Base-by-base conservation (phyloP, 768 basidiomycete species). In the Candolleomyces efflorescens region DNA sequence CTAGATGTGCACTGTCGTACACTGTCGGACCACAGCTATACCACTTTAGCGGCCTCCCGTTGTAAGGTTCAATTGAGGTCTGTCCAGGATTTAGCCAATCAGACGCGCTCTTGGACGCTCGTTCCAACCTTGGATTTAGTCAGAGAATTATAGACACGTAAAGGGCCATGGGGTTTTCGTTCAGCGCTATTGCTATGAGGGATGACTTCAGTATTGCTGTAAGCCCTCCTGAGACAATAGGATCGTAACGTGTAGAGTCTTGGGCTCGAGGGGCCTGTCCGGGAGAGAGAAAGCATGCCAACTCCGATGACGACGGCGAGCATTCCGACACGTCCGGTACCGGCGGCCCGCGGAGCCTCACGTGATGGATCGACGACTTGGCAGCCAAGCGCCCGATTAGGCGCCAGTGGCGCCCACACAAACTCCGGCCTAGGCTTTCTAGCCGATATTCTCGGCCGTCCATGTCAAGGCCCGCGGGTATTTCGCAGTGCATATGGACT, bases 11-110 rank as follows among this genome's bases (percentile, higher is more conserved):
- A 12, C 94, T 86, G 78, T 99, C 97, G 70, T 99, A 99, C 9
- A 99, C 97, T 0, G 97, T 99, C 17, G 97, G 96, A 10, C 97
- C 96, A 67, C 97, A 99, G 70, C 97, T 98, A 70, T 99, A 98
- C 95, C 95, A 98, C 65, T 95, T 94, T n/a, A 96, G 85, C 62
- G 82, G 82, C 1, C 82, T 80, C 0, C 87, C 88, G 60, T 82
- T 75, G 53, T 68, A 77, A 5, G 93, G 85, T 38, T 88, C 73
- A 64, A 96, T 94, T 59, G 88, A 87, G 53, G 83, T 87, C 92
- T 94, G 65, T 10, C 2, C 49, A 49, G 47, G 13, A 51, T 46
- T 64, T 66, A 60, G 59, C 55, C 60, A 59, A 44, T 32, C 54
- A 27, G 52, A 55, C 39, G 53, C 37, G 39, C 22, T 39, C 53